Base-by-base conservation (phyloP, 768 basidiomycete genomes). In the Boletellus emodensis region DNA sequence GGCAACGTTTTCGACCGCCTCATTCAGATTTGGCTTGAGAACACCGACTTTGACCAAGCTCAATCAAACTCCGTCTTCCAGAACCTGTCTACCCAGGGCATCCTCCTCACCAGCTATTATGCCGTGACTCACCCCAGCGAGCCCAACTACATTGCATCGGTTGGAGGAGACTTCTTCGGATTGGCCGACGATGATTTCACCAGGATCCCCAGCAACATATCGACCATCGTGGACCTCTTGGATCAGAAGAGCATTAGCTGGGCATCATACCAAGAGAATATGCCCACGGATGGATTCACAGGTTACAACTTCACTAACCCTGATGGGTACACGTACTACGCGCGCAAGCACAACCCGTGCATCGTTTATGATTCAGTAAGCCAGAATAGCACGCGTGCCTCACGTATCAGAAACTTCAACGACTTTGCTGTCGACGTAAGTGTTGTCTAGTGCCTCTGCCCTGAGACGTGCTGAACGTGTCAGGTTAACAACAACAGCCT, bases 11-110 rank as follows among this genome's bases (percentile, higher is more conserved):
- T 78, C 51, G 70, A 78, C 53, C 69, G 78, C 6, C 72, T 81
- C 66, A 72, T 76, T 52, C 61, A 76, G 57, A 80, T 84, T 49
- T 84, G 79, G 79, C 68, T 85, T 34, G 83, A 84, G 61, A 85
- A 84, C 63, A 83, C 79, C 14, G 75, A 84, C 57, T 85, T 69
- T 51, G 61, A 54, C 9, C 58, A 57, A 48, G 70, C 65, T 48
- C 60, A 38, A 7, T 52, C 58, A 14, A 48, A 54, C 54, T 44
- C 66, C 14, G 62, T 62, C 14, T 71, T 76, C 40, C 54, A 55
- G 36, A 61, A 64, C 40, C 63, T 85, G 49, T 73, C 75, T 14
- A 55, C 70, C 41, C 70, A 83, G 59, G 82, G 83, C 7, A 68
- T 85, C 49, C 54, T 71, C 6, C 63, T 81, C 15, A 63, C 52